Evolutionary conservation across 208 protist genomes (phyloP), one percentile per base, ranked within the genome.

Genomic region (Balamuthia mandrillaris): DNA sequence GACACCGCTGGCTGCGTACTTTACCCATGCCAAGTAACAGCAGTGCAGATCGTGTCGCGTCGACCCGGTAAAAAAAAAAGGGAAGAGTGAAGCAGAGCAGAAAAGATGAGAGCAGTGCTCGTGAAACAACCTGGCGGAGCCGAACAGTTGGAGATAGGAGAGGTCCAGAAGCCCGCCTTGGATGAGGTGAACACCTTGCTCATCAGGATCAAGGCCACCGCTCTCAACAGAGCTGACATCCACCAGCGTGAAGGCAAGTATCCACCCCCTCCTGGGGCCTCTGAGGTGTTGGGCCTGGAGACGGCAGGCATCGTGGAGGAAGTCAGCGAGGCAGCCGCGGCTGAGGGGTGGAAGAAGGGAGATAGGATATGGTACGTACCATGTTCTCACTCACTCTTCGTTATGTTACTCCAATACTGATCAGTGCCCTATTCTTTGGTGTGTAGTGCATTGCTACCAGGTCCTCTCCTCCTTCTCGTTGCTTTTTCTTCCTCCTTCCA

Each of bases 201-300:
- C 61, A 94, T 97, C 45, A 93, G 91, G 65, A 93, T 97, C 27
- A 92, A 92, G 83, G 93, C 94, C 2, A 94, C 94, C 56, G 96
- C 93, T 37, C 84, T 97, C 27, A 97, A 97, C 87, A 87, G 94
- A 42, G 95, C 90, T 3, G 95, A 98, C 86, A 72, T 93, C 4
- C 29, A 72, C 24, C 87, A 90, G 27, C 29, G 83, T 29, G 85
- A 84, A 2, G 95, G 95, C 39, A 92, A 93, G 63, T 97, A 97
- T 86, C 94, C 94, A n/a, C 90, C 95, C n/a, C 95, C 95, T 21
- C 86, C 86, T 42, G 95, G 94, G 27, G 86, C 77, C 37, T 93
- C 86, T 33, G 92, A 96, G 31, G 90, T 96, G 21, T 51, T 97
- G 39, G 96, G 95, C 21, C 88, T 97, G 1, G 96, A 98, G 90